Percentiles rank a stretch among this genome's conserved stretches.
Evolutionary conservation across 768 basidiomycete species (phyloP).

Genomic region (Lenzites betulinus): DNA sequence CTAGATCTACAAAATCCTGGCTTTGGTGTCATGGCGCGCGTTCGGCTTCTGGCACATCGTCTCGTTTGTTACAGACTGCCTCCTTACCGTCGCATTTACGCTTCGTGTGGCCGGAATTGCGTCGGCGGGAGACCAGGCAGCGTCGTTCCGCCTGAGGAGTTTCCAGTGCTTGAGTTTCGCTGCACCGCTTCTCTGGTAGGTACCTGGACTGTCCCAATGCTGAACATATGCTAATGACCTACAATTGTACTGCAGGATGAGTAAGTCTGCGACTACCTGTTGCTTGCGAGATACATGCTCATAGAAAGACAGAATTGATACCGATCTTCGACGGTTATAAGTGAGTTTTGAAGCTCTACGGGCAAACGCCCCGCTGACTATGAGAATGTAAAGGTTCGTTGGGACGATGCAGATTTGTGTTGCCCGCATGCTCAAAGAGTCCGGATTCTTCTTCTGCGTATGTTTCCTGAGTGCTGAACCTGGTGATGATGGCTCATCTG

Average conservation of each 20-base stretch:
- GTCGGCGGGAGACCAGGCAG: constrained; percentile 37
- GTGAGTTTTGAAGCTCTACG: constrained; percentile 39
- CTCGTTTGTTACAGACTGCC: constrained; percentile 68
- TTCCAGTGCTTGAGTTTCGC: constrained; percentile 91
- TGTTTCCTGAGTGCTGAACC: constrained; percentile 22
- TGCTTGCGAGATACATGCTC: neutral
- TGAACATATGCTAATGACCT: neutral
- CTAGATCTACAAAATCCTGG: constrained; percentile 70
- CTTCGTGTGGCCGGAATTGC: constrained; percentile 65
- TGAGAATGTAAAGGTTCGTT: constrained; percentile 55
- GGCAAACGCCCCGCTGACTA: neutral
- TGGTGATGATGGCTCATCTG: neutral
- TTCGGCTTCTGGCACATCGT: constrained; percentile 80
- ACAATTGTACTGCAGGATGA: constrained; percentile 61
- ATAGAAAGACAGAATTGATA: constrained; percentile 57
- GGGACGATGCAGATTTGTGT: constrained; percentile 95
- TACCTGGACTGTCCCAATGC: neutral
- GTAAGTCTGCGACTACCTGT: constrained; percentile 44
- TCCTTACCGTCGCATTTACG: constrained; percentile 73
- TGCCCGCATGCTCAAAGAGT: constrained; percentile 90
- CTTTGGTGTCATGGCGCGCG: constrained; percentile 78
- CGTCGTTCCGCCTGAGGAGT: constrained; percentile 57
- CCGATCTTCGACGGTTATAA: constrained; percentile 84
- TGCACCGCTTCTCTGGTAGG: constrained; percentile 82
- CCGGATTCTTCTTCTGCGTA: constrained; percentile 88